These are phyloP conservation scores for Lactarius hatsudake DNA, from an alignment of 768 basidiomycete genomes.

Conservation along the genomic window DNA sequence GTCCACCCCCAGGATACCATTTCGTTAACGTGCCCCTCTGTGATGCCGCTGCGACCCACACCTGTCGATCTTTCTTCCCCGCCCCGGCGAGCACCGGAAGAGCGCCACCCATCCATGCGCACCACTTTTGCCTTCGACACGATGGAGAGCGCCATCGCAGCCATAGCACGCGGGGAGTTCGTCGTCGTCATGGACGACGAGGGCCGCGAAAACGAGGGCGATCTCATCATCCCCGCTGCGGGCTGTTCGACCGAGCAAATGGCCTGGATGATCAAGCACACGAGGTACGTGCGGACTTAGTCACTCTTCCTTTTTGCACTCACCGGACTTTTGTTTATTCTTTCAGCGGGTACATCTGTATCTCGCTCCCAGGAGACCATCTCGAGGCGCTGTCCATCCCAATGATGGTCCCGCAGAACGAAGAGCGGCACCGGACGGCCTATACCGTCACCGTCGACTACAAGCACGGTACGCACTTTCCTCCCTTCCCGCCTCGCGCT, in stretches of 20 bases:
- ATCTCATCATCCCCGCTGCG: conserved; percentile 84
- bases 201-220: conserved; percentile 94
- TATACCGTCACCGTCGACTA: conserved; percentile 97
- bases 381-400: conserved; percentile 78
- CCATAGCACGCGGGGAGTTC: conserved; percentile 80
- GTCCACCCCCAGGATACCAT: neutral
- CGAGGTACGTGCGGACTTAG: conserved; percentile 66
- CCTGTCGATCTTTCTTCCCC: conserved; percentile 23
- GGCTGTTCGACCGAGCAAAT: conserved; percentile 92
- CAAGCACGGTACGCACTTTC: conserved; percentile 60
- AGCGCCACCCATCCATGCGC: conserved; percentile 29
- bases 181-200: conserved; percentile 99
- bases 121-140: conserved; percentile 66
- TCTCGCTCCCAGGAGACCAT: conserved; percentile 73
- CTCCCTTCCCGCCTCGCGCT: no score
- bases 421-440: conserved; percentile 89
- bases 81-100: conserved; percentile 30
- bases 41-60: neutral
- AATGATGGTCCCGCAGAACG: conserved; percentile 91
- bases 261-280: conserved; percentile 98
- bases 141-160: conserved; percentile 74
- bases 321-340: conserved; percentile 16
- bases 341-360: conserved; percentile 88
- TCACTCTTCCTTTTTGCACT: neutral
- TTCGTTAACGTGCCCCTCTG: neutral